Conservation (phyloP, 2,329 filamentous ascomycete genomes). For the Biscogniauxia mediterranea region DNA sequence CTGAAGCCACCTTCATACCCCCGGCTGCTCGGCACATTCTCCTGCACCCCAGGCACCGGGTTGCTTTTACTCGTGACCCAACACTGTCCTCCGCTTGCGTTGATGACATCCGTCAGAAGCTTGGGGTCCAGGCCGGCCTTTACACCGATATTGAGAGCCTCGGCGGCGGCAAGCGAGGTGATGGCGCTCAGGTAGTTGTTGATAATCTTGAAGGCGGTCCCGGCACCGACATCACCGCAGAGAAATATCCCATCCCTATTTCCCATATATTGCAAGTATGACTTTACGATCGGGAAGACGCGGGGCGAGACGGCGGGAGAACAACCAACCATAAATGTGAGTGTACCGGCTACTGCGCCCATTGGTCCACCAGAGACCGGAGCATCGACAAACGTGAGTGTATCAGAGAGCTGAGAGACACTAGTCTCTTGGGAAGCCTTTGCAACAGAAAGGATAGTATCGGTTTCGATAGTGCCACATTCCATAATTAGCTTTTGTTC, state of each 20-base stretch:
- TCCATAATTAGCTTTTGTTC: conserved; percentile 30
- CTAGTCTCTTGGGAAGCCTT: conserved; percentile 48
- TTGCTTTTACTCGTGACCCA: conserved; percentile 34
- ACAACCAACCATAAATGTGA: conserved; percentile 39
- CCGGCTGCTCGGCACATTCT: conserved; percentile 28
- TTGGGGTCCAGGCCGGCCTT: conserved; percentile 37
- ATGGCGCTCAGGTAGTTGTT: conserved; percentile 74
- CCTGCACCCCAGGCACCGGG: conserved; percentile 32
- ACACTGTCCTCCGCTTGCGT: conserved; percentile 59
- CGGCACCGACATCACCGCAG: conserved; percentile 60
- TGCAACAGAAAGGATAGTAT: conserved; percentile 51
- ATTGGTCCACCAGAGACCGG: conserved; percentile 37
- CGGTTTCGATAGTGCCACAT: conserved; percentile 33
- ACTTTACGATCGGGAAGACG: conserved; percentile 52
- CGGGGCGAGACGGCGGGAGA: conserved; percentile 39
- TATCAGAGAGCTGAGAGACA: conserved; percentile 28
- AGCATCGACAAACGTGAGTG: conserved; percentile 35
- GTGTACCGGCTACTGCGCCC: conserved; percentile 33
- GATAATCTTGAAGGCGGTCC: conserved; percentile 68
- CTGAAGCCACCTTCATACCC: conserved; percentile 33
- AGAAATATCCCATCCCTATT: conserved; percentile 51
- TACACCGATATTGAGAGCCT: conserved; percentile 39
- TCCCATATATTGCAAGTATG: conserved; percentile 59
- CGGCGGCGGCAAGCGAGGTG: conserved; percentile 54
- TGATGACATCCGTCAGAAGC: conserved; percentile 65